Conservation (phyloP, 331 rosid genomes). For the Quercus phellos region DNA sequence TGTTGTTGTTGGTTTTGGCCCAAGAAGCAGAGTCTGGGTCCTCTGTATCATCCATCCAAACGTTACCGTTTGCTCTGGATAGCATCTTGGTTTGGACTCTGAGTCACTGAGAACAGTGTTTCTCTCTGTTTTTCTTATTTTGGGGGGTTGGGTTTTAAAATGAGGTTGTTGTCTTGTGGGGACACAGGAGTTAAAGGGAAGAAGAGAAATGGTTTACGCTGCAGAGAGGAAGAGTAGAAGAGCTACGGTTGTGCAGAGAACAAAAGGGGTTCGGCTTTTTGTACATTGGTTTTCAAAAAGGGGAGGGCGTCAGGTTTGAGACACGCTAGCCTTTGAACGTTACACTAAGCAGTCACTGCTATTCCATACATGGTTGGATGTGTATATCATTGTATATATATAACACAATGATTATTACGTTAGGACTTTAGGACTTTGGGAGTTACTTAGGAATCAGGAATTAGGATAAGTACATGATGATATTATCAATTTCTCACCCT, state of each 20-base stretch:
- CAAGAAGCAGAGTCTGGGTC: slow-evolving; percentile 42
- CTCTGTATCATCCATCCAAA: slow-evolving; percentile 48
- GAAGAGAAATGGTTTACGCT: neutral
- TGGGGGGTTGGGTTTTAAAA: neutral
- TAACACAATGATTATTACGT: neutral
- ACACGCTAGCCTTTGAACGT: slow-evolving; percentile 2
- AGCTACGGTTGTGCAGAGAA: slow-evolving; percentile 19
- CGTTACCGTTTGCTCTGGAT: slow-evolving; percentile 33
- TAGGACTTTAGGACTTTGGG: neutral
- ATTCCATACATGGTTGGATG: neutral
- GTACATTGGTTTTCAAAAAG: slow-evolving; percentile 1
- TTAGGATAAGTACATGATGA: neutral
- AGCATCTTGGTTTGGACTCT: slow-evolving; percentile 21
- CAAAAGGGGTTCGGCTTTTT: slow-evolving; percentile 19
- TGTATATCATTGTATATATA: neutral
- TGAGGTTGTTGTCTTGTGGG: neutral
- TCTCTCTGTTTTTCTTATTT: neutral
- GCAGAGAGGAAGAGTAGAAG: neutral
- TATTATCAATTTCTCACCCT: neutral
- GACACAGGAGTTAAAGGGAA: slow-evolving; percentile 4
- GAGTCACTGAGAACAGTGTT: neutral
- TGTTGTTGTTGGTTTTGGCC: slow-evolving; percentile 28
- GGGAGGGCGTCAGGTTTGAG: neutral
- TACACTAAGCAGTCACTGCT: slow-evolving; percentile 10
- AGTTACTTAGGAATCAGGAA: too few relatives aligned